Evolutionary conservation across 2,329 filamentous ascomycete species (phyloP), one percentile per base, ranked within the genome.

Genomic region (Diaporthe sp.): DNA sequence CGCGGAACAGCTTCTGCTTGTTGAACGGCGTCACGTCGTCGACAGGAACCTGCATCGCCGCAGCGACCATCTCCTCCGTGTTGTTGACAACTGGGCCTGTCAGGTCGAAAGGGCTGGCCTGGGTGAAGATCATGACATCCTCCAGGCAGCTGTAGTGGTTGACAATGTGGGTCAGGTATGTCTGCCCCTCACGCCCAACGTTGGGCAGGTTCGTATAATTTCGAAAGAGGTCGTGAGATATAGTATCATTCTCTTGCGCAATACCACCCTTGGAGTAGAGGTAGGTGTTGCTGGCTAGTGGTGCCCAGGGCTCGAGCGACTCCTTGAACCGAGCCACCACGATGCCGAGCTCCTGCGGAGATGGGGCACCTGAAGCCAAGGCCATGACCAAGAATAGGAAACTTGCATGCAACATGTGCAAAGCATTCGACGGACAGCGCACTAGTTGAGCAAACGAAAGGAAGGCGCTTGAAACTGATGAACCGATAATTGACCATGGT

Each of bases 21-120:
- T 76, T 76, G 35, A 77, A 75, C n/a, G 76, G 76, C 71, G 76
- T 75, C 22, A 76, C 73, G 39, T 73, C 75, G 47, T 73, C 71
- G 19, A 15, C 32, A 1, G 6, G 30, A 7, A 75, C 70, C 8
- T 32, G 30, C 53, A 74, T 30, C 27, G 75, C 75, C 15, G 35
- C 61, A 9, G 63, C 39, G 12, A 72, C 55, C 75, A 77, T 77
- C 50, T 76, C 44, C 17, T 73, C 44, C 12, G 63, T 56, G 2
- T 65, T 75, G 12, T 71, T 74, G 15, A 70, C 73, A 6, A 27
- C 68, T 2, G 75, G 59, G 22, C 66, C 55, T 9, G 76, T 47
- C 0, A 77, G 68, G 17, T 75, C 75, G 22, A 76, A 76, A 0
- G 75, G 75, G 8, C 61, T 71, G 10, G 75, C 76, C 44, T 76